phyloP scores from a whole-genome alignment of 2,329 filamentous ascomycete species.

The Colletotrichum sp. region DNA sequence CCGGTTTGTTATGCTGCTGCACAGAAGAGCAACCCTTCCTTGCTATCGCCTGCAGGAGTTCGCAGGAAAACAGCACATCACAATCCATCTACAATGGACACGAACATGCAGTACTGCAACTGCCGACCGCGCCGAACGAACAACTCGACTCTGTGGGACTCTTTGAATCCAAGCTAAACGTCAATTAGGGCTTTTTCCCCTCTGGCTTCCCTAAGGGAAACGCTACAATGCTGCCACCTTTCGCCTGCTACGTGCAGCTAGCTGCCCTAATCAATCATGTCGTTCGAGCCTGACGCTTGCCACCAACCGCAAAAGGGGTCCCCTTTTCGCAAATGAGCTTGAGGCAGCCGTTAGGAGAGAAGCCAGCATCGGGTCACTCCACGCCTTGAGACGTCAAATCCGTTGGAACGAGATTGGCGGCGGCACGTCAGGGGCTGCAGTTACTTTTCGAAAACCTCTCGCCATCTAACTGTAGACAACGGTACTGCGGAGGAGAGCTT shows the following conservation, averaged over 20 bases:
- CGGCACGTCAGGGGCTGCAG: neutral
- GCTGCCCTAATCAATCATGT: neutral
- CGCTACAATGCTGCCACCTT: neutral
- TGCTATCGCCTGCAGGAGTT: slow-evolving; percentile 11
- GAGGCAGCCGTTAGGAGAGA: neutral
- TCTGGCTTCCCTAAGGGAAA: neutral
- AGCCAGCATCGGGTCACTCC: neutral
- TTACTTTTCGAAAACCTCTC: neutral
- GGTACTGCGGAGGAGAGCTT: neutral
- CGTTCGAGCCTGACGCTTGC: neutral
- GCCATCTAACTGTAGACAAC: neutral
- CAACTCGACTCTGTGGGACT: neutral
- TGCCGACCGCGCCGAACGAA: slow-evolving; percentile 7
- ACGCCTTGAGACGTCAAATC: neutral
- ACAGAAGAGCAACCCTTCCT: neutral
- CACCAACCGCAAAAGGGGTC: neutral
- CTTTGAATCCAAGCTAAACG: neutral
- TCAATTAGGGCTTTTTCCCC: neutral
- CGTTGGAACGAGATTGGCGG: neutral
- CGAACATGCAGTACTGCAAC: neutral
- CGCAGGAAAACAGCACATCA: slow-evolving; percentile 1
- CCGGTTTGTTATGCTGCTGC: neutral
- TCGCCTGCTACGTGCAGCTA: neutral
- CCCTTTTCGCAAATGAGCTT: neutral
- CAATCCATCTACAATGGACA: neutral